Evolutionary conservation across 805 yeast species (phyloP).

Genomic region (Naumovozyma castellii): DNA sequence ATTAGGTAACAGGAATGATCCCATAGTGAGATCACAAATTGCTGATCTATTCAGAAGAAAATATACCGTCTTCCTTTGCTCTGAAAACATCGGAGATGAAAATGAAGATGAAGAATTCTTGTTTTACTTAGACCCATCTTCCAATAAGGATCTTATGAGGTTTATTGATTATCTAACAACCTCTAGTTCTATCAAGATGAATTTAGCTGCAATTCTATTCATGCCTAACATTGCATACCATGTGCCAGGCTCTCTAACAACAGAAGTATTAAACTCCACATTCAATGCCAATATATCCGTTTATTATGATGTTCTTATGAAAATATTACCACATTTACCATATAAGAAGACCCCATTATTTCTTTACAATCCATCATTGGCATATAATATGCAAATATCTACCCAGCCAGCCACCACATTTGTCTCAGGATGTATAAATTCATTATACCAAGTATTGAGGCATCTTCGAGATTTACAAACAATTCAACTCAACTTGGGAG

Average conservation of each 20-base stretch:
- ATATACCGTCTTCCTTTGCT: slow-evolving; percentile 26
- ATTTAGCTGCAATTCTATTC: slow-evolving; percentile 20
- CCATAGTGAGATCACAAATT: slow-evolving; percentile 29
- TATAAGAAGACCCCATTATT: slow-evolving; percentile 16
- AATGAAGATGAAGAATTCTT: slow-evolving; percentile 24
- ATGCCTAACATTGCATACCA: slow-evolving; percentile 29
- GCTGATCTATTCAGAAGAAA: slow-evolving; percentile 29
- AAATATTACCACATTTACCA: slow-evolving; percentile 17
- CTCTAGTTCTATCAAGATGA: not conserved
- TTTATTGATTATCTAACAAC: not conserved
- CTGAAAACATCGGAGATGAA: slow-evolving; percentile 14
- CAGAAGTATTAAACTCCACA: slow-evolving; percentile 16
- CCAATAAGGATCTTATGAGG: slow-evolving; percentile 10
- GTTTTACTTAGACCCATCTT: slow-evolving; percentile 18
- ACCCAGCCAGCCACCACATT: slow-evolving; percentile 25
- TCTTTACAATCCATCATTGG: slow-evolving; percentile 24
- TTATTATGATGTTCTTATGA: slow-evolving; percentile 15
- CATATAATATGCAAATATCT: slow-evolving; percentile 16
- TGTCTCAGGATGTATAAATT: slow-evolving; percentile 20
- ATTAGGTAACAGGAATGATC: slow-evolving; percentile 29
- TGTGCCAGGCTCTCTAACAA: slow-evolving; percentile 21
- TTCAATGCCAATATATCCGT: slow-evolving; percentile 19
- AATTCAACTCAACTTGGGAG: slow-evolving; percentile 21
- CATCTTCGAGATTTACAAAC: slow-evolving; percentile 5
- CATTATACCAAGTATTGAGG: slow-evolving; percentile 13